Evolutionary conservation across 2,329 filamentous ascomycete genomes (phyloP), one percentile per base, ranked within the genome.

Genomic region (Hirsutella rhossiliensis): DNA sequence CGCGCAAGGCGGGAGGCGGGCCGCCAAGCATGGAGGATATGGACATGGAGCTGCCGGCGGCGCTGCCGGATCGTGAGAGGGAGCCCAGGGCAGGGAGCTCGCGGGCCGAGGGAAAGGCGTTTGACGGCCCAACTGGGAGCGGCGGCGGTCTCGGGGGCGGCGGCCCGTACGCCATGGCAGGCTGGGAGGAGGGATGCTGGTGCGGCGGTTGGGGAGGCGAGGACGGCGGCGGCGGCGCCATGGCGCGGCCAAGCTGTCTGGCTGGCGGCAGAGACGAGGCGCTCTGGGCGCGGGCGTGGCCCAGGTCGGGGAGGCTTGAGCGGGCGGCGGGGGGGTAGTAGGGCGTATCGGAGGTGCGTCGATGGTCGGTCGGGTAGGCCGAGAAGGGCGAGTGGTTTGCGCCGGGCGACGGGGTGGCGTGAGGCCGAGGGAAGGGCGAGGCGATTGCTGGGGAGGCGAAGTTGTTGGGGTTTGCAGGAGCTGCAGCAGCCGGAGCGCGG

Each of bases 11-110:
- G 3, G 65, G 59, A 34, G 67, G 63, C 40, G 72, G 70, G 1
- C 71, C 73, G 17, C 75, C 75, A 6, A 79, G 61, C 73, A 79
- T 77, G 6, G 74, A 71, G 2, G 73, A 76, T 58, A 79, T 78
- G 18, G 75, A 78, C 75, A 79, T 79, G 56, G 71, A 73, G 56
- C 72, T 75, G 38, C 69, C 67, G 0, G 64, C 63, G 44, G 62
- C 67, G 45, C 56, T 58, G 20, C 64, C 67, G 4, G 70, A 63
- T 46, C 75, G 65, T 23, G 69, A 58, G 18, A 78, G 59, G 12
- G 71, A 64, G 27, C 66, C 62, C 12, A 79, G 62, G 2, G 75
- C 69, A 1, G 74, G 72, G 13, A 76, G 59, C 45, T 75, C 70
- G 47, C 78, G 75, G 31, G 71, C 62, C 4, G 68, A 62, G 0